Evolutionary conservation across 352 stramenopile genomes (phyloP).

Genomic region (Globisporangium camurandrum): DNA sequence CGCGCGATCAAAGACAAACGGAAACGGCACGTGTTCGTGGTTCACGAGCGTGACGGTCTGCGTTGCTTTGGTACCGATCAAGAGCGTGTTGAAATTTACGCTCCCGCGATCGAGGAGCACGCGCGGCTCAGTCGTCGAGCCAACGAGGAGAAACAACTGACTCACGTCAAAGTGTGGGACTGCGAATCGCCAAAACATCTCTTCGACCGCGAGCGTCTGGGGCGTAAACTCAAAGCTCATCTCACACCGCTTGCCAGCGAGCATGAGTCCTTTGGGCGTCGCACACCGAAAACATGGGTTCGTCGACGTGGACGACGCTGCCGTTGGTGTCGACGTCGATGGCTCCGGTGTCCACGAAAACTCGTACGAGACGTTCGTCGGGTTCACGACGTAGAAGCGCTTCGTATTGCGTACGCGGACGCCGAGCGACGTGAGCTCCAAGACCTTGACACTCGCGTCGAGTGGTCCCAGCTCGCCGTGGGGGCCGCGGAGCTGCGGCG

Average conservation of each 20-base stretch:
- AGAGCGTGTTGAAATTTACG: conserved; percentile 89
- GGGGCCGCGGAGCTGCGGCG: conserved; percentile 65
- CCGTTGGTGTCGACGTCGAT: conserved; percentile 44
- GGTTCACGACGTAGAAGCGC: conserved; percentile 92
- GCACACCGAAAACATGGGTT: conserved; percentile 77
- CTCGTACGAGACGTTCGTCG: conserved; percentile 91
- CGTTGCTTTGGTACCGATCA: conserved; percentile 83
- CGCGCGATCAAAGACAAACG: conserved; percentile 91
- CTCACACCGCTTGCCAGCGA: conserved; percentile 89
- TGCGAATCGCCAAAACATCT: conserved; percentile 90
- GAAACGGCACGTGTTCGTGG: conserved; percentile 90
- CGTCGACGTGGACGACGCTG: no score
- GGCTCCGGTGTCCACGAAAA: conserved; percentile 84
- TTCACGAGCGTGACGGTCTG: conserved; percentile 90
- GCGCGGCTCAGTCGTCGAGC: conserved; percentile 86
- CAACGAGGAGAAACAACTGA: conserved; percentile 90
- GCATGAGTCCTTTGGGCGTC: conserved; percentile 87
- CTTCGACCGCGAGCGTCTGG: conserved; percentile 80
- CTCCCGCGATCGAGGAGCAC: conserved; percentile 83
- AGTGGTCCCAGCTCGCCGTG: conserved; percentile 74
- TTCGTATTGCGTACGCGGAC: conserved; percentile 88
- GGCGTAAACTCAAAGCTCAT: conserved; percentile 96
- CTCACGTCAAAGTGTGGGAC: conserved; percentile 86
- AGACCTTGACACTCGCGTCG: conserved; percentile 81
- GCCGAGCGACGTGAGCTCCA: conserved; percentile 91